Conservation (phyloP, 2,329 filamentous ascomycete species). For the Chaetomium strumarium region DNA sequence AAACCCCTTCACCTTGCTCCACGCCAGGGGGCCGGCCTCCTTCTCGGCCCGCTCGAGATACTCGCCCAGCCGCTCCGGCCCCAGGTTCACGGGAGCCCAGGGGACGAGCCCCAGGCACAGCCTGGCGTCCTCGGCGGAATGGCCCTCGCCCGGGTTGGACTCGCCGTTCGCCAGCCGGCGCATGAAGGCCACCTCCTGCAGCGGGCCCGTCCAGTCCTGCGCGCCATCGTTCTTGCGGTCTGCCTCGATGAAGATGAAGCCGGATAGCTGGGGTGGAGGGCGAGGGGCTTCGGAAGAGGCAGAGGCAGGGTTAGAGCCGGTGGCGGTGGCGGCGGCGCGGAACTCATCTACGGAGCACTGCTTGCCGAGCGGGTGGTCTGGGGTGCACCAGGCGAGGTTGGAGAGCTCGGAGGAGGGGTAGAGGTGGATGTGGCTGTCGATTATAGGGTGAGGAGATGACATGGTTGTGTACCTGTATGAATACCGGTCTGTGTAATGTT, state of each 20-base stretch:
- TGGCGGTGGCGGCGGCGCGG: constrained; percentile 38
- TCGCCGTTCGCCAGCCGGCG: constrained; percentile 58
- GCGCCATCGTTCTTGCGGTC: constrained; percentile 43
- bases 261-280: constrained; percentile 33
- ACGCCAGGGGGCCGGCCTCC: constrained; percentile 55
- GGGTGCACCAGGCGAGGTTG: constrained; percentile 63
- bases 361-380: constrained; percentile 52
- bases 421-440: constrained; percentile 91
- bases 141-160: constrained; percentile 52
- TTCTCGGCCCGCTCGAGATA: constrained; percentile 61
- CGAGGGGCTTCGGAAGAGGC: no score
- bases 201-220: constrained; percentile 58
- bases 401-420: constrained; percentile 64
- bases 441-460: constrained; percentile 48
- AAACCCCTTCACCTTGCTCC: constrained; percentile 68
- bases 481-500: neutral
- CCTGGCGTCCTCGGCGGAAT: constrained; percentile 43
- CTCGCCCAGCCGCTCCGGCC: constrained; percentile 50
- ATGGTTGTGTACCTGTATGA: constrained; percentile 6
- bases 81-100: constrained; percentile 77
- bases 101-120: constrained; percentile 67
- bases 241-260: constrained; percentile 26
- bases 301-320: neutral
- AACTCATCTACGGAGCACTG: constrained; percentile 64
- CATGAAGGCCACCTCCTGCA: constrained; percentile 67